These are phyloP conservation scores for Yamadazyma spencermartinsiae DNA, from an alignment of 1,139 yeast genomes.

Conservation along the genomic window DNA sequence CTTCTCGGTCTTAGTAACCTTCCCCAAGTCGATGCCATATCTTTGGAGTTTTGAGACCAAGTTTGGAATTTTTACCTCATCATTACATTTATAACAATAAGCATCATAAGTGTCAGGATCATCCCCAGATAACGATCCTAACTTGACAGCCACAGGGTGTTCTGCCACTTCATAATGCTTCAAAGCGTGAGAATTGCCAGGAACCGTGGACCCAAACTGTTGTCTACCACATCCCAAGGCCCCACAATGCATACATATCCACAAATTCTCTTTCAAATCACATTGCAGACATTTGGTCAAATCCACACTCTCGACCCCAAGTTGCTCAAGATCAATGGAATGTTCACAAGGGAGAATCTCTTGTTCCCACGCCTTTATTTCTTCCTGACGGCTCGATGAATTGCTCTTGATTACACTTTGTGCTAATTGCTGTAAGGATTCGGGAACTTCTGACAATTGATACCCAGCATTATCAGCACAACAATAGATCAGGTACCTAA, in stretches of 20 bases:
- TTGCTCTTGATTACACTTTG: constrained; percentile 59
- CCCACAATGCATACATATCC: constrained; percentile 93
- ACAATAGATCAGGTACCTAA: constrained; percentile 47
- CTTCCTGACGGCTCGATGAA: constrained; percentile 67
- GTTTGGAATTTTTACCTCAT: constrained; percentile 77
- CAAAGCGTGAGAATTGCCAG: constrained; percentile 91
- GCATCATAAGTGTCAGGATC: constrained; percentile 60
- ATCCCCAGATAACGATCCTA: constrained; percentile 81
- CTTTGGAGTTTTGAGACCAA: constrained; percentile 50
- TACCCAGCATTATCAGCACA: constrained; percentile 25
- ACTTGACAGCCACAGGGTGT: constrained; percentile 84
- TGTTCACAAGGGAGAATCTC: constrained; percentile 82
- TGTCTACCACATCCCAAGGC: constrained; percentile 87
- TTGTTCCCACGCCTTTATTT: constrained; percentile 89
- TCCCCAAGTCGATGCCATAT: constrained; percentile 69
- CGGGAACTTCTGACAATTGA: constrained; percentile 23
- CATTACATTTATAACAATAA: constrained; percentile 86
- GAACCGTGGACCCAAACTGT: constrained; percentile 83
- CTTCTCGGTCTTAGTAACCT: constrained; percentile 70
- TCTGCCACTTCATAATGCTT: constrained; percentile 55
- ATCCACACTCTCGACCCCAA: constrained; percentile 25
- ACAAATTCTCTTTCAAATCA: constrained; percentile 64
- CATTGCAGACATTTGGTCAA: constrained; percentile 59
- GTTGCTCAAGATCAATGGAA: constrained; percentile 53
- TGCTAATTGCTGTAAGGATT: constrained; percentile 31